A percentile compares a stretch with the other conserved stretches of the same genome.
Evolutionary conservation across 192 early-diverging fungal species (phyloP).

Genomic region (Chytriomyces sp.): DNA sequence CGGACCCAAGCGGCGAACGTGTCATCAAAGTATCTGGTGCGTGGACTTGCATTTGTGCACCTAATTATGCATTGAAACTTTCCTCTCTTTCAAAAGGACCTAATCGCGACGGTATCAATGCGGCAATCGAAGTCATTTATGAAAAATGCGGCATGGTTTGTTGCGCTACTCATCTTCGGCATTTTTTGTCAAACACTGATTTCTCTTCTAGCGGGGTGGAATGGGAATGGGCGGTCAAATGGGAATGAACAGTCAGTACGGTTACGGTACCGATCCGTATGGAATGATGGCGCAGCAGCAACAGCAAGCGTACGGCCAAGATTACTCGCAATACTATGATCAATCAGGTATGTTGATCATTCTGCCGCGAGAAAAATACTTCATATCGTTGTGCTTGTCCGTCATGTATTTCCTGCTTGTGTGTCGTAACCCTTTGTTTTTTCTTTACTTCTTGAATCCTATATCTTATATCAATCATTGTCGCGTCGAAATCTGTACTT

Average conservation of each 20-base stretch:
- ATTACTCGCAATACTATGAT: conserved; percentile 41
- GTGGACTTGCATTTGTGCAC: neutral
- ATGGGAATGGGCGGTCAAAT: conserved; percentile 8
- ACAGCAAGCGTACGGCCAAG: neutral
- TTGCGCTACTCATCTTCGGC: conserved; percentile 2
- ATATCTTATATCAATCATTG: too few relatives aligned
- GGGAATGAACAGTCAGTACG: conserved; percentile 11
- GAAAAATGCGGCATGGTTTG: conserved; percentile 17
- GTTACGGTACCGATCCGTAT: neutral
- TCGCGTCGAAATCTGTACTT: too few relatives aligned
- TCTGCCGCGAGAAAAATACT: too few relatives aligned
- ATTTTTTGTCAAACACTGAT: conserved; percentile 4
- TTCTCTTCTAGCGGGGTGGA: neutral
- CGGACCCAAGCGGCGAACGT: conserved; percentile 40
- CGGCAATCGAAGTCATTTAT: conserved; percentile 11
- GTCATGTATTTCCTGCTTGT: too few relatives aligned
- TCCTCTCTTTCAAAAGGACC: conserved; percentile 5
- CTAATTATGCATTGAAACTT: neutral
- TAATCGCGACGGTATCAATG: conserved; percentile 17
- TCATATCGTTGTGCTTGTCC: too few relatives aligned
- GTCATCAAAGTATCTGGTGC: conserved; percentile 36
- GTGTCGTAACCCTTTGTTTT: too few relatives aligned
- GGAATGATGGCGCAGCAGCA: conserved; percentile 31
- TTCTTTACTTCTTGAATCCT: too few relatives aligned
- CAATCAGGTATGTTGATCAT: neutral